Evolutionary conservation across 305 asterid species (phyloP).

Genomic region (Fraxinus greggii): DNA sequence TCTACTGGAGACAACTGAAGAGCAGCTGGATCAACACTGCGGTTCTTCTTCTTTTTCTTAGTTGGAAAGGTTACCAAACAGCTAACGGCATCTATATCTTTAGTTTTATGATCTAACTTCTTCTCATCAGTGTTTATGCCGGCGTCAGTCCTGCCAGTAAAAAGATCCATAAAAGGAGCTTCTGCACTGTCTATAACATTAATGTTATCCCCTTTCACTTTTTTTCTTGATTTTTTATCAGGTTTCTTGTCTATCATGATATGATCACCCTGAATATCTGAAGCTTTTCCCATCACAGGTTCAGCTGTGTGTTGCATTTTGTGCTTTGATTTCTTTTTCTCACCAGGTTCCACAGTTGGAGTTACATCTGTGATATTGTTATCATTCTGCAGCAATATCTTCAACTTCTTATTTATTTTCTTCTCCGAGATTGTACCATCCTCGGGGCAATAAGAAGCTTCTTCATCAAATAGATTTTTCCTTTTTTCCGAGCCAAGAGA

Average conservation of each 20-base stretch:
- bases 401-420: constrained; percentile 36
- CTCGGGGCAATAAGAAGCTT: constrained; percentile 16
- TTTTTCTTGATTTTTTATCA: constrained; percentile 37
- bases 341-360: constrained; percentile 20
- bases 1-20: constrained; percentile 37
- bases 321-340: constrained; percentile 38
- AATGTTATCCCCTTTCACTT: constrained; percentile 31
- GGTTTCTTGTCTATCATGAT: constrained; percentile 15
- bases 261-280: constrained; percentile 21
- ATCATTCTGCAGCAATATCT: constrained; percentile 24
- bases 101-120: constrained; percentile 26
- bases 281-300: constrained; percentile 21
- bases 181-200: constrained; percentile 56
- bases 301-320: constrained; percentile 38
- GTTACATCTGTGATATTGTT: constrained; percentile 15
- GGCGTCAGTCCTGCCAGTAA: constrained; percentile 29
- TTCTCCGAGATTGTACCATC: constrained; percentile 30
- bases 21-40: constrained; percentile 32
- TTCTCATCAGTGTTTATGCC: constrained; percentile 13
- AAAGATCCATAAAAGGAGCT: constrained; percentile 53
- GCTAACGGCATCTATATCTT: constrained; percentile 31
- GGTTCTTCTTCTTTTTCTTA: constrained; percentile 47
- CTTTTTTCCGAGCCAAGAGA: constrained; percentile 33
- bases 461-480: constrained; percentile 32
- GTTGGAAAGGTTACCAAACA: constrained; percentile 37